Base-by-base conservation (phyloP, 805 yeast genomes). In the Clavispora carvajalis region DNA sequence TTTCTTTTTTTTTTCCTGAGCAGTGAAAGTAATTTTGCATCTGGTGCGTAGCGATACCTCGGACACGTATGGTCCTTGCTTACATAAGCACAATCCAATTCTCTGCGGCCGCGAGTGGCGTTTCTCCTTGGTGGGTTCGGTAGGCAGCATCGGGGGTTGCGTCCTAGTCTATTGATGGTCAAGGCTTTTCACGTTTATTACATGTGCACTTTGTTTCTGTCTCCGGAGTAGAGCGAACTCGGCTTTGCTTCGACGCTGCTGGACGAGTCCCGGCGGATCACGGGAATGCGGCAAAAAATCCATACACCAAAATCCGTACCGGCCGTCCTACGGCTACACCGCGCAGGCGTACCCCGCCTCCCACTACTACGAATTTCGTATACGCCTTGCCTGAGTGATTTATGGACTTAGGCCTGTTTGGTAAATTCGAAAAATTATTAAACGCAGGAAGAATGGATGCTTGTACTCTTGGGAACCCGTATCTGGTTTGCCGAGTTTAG, bases 21-120 rank as follows among this genome's bases (percentile, higher is more conserved):
- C 44, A 39, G 45, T 34, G 48, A 38, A 41, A 43, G 40, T 34
- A 29, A 24, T 28, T 19, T 33, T 29, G 22, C 41, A 28, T 33
- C 33, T 29, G 18, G 31, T 28, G 31, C 31, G 31, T 28, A 28
- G 31, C 31, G 22, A 31, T 22, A 33, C 48, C 51, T 48, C 54
- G 54, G 54, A 47, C 54, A 46, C 54, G 53, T 45, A 49, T 44
- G 48, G 54, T 47, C 54, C 54, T 49, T 49, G 53, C 44, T 48
- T 48, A 46, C 40, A 41, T 49, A 49, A 47, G 42, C 52, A 40
- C 31, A 13, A 28, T 19, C 9, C 5, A 28, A 28, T 8, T 19
- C 16, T 12, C 19, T 15, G n/a, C n/a, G 6, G 31, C 31, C 18
- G 31, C 31, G 31, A 28, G 31, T 6, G 17, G 29, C 2, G 4